Conservation (phyloP, 345 rosid genomes). For the Sonneratia caseolaris region DNA sequence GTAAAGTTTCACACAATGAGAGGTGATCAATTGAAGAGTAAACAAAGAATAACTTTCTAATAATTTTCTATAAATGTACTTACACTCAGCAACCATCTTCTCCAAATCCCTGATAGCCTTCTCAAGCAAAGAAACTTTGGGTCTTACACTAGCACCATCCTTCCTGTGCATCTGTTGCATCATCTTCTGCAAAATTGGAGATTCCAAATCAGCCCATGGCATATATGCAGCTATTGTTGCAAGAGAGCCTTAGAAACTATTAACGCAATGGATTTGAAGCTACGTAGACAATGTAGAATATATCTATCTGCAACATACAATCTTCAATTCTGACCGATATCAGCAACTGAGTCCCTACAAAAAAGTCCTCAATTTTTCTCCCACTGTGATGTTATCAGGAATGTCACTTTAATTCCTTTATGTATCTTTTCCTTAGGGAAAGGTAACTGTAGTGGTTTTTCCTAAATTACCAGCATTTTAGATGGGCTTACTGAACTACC, state of each 20-base stretch:
- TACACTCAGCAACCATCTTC: slow-evolving; percentile 86
- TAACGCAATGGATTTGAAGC: background rate
- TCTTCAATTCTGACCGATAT: background rate
- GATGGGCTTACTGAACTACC: background rate
- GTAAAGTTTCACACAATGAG: slow-evolving; percentile 17
- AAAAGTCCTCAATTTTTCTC: background rate
- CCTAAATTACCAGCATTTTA: no score
- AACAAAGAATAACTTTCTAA: slow-evolving; percentile 3
- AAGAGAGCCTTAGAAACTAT: background rate
- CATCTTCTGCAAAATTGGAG: slow-evolving; percentile 33
- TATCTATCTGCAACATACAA: background rate
- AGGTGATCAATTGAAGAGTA: slow-evolving; percentile 4
- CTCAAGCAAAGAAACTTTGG: slow-evolving; percentile 66
- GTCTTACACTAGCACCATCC: slow-evolving; percentile 49
- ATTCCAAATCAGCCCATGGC: slow-evolving; percentile 14
- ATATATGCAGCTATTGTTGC: background rate
- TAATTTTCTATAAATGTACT: slow-evolving; percentile 20
- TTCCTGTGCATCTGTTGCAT: slow-evolving; percentile 35
- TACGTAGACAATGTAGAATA: background rate
- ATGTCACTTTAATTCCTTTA: background rate
- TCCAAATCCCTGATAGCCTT: slow-evolving; percentile 84
- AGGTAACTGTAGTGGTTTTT: background rate
- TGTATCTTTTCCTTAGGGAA: background rate
- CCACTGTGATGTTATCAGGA: background rate
- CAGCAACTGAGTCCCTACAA: background rate